A percentile compares a stretch with the other conserved stretches of the same genome.
Evolutionary conservation across 768 basidiomycete species (phyloP).

Genomic region (Hypsizygus marmoreus): DNA sequence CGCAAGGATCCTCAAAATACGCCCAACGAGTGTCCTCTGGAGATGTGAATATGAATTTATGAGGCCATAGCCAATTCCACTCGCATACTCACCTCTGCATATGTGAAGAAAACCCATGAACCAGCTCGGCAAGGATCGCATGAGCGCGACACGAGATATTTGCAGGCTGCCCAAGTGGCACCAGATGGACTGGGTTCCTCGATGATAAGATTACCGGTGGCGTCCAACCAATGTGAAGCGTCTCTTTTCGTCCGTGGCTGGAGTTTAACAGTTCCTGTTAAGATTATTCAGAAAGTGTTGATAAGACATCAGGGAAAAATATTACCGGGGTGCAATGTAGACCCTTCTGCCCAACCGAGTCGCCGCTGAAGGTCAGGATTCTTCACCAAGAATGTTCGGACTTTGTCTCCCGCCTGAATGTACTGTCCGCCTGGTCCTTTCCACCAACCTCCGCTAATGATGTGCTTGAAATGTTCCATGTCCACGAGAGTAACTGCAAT

Average conservation of each 20-base stretch:
- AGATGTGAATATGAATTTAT: too few relatives aligned
- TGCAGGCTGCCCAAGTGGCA: not conserved
- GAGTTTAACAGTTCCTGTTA: not conserved
- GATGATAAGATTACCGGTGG: not conserved
- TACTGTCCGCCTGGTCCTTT: slow-evolving; percentile 13
- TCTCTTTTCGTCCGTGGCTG: slow-evolving; percentile 1
- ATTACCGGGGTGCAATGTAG: not conserved
- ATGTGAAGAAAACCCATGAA: not conserved
- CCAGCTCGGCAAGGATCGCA: not conserved
- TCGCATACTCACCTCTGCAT: not conserved
- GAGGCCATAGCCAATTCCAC: too few relatives aligned
- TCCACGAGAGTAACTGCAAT: slow-evolving; percentile 28
- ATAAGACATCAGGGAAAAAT: not conserved
- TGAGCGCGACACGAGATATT: not conserved
- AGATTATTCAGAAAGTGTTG: not conserved
- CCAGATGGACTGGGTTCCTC: not conserved
- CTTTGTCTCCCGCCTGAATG: slow-evolving; percentile 18
- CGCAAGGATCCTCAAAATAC: not conserved
- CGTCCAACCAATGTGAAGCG: not conserved
- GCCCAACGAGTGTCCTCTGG: not conserved
- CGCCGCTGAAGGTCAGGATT: slow-evolving; percentile 19
- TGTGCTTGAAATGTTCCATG: slow-evolving; percentile 28
- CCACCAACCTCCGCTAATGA: slow-evolving; percentile 30
- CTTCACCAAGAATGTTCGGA: slow-evolving; percentile 12
- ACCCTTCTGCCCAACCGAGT: slow-evolving; percentile 17